Evolutionary conservation across 2,329 filamentous ascomycete genomes (phyloP).

Genomic region (Periconia macrospinosa): DNA sequence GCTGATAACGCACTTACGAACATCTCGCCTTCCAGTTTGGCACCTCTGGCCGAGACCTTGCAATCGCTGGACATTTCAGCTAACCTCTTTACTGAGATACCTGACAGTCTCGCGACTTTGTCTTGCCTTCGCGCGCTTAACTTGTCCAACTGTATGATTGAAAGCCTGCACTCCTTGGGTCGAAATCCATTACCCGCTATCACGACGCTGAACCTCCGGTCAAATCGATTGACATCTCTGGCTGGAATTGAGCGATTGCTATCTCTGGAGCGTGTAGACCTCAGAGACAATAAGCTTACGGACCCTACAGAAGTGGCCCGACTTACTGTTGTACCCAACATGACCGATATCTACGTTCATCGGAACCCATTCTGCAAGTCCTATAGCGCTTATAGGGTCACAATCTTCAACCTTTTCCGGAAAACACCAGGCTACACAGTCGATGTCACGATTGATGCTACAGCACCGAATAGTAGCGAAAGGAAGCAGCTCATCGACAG

Average conservation of each 20-base stretch:
- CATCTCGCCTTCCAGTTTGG: constrained; percentile 73
- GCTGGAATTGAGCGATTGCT: constrained; percentile 87
- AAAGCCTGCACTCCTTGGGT: constrained; percentile 83
- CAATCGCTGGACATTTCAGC: constrained; percentile 90
- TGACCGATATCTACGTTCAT: constrained; percentile 88
- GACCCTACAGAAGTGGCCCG: constrained; percentile 90
- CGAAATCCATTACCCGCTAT: constrained; percentile 90
- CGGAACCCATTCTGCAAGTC: constrained; percentile 91
- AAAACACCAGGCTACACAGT: constrained; percentile 86
- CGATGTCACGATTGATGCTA: constrained; percentile 86
- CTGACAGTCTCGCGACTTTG: constrained; percentile 83
- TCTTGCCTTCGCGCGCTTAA: constrained; percentile 90
- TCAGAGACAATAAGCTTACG: constrained; percentile 87
- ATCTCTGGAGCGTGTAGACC: constrained; percentile 84
- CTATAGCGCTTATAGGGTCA: constrained; percentile 80
- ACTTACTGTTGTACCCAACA: constrained; percentile 85
- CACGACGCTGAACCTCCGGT: constrained; percentile 86
- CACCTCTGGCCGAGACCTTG: constrained; percentile 81
- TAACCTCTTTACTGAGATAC: constrained; percentile 92
- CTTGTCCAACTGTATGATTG: constrained; percentile 96
- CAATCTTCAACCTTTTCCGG: constrained; percentile 95
- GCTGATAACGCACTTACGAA: constrained; percentile 88
- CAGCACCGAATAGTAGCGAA: constrained; percentile 81
- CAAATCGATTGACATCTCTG: constrained; percentile 82
- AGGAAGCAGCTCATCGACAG: constrained; percentile 82